Evolutionary conservation across 768 basidiomycete species (phyloP).

Genomic region (Lanmaoa pseudosensibilis): DNA sequence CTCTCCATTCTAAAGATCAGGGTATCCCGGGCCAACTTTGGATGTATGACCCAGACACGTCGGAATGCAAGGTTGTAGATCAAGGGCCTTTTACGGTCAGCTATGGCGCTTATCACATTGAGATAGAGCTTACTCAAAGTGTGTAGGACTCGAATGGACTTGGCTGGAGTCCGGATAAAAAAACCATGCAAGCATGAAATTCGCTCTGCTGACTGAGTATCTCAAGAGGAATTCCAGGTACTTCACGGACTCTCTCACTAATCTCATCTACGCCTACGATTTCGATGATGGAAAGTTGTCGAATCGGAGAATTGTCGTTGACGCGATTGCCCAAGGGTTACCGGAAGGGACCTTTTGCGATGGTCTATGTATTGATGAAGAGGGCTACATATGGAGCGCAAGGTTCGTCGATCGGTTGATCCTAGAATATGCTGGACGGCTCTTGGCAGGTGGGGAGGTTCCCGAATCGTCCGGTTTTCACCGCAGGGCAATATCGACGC

Average conservation of each 20-base stretch:
- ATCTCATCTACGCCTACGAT: conserved; percentile 64
- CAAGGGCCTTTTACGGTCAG: conserved; percentile 65
- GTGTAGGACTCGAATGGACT: conserved; percentile 22
- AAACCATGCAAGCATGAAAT: conserved; percentile 18
- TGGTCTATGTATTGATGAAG: conserved; percentile 63
- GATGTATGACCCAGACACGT: conserved; percentile 53
- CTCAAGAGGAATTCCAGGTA: conserved; percentile 44
- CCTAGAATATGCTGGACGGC: neutral
- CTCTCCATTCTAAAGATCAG: conserved; percentile 49
- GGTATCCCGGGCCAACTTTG: conserved; percentile 57
- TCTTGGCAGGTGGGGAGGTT: conserved; percentile 60
- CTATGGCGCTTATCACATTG: conserved; percentile 7
- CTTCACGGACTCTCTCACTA: conserved; percentile 67
- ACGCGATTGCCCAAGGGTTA: conserved; percentile 54
- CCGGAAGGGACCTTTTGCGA: conserved; percentile 56
- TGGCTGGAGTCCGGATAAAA: conserved; percentile 23
- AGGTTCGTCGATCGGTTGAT: conserved; percentile 34
- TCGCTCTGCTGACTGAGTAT: conserved; percentile 5
- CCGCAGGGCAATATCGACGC: conserved; percentile 54
- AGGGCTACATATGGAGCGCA: conserved; percentile 68
- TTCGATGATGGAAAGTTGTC: conserved; percentile 50
- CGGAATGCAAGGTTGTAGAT: conserved; percentile 52
- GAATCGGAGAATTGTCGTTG: conserved; percentile 57
- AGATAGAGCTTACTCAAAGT: neutral
- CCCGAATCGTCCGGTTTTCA: conserved; percentile 54